A percentile compares a stretch with the other conserved stretches of the same genome.
These are phyloP conservation scores for Aureobasidium subglaciale DNA, from an alignment of 2,329 filamentous ascomycete species.

Conservation along the genomic window DNA sequence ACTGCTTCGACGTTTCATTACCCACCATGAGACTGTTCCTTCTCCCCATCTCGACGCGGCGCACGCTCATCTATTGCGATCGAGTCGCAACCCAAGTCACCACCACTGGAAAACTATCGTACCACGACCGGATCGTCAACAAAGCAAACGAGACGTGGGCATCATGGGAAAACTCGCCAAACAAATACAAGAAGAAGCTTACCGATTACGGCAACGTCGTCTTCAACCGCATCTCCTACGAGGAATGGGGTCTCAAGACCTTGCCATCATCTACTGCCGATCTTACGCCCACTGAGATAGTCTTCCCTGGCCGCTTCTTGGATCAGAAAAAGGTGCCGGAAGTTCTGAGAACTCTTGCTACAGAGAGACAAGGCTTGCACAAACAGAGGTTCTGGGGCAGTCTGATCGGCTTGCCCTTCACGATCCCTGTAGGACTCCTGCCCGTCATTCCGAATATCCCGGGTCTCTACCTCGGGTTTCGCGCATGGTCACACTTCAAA, in stretches of 20 bases:
- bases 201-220: conserved; percentile 77
- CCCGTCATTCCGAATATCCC: conserved; percentile 16
- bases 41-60: conserved; percentile 83
- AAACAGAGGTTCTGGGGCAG: conserved; percentile 72
- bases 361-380: conserved; percentile 74
- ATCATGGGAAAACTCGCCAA: conserved; percentile 68
- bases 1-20: too few species aligned
- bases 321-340: conserved; percentile 52
- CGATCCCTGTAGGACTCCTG: conserved; percentile 48
- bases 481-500: conserved; percentile 86
- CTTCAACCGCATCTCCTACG: conserved; percentile 81
- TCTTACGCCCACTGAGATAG: conserved; percentile 45
- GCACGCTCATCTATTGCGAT: conserved; percentile 88
- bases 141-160: conserved; percentile 75
- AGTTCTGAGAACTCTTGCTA: conserved; percentile 64
- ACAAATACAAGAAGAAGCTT: conserved; percentile 76
- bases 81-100: conserved; percentile 42
- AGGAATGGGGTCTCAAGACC: conserved; percentile 97
- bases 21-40: conserved; percentile 79
- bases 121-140: conserved; percentile 61
- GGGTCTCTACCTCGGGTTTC: conserved; percentile 56
- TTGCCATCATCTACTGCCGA: conserved; percentile 68
- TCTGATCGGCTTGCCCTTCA: conserved; percentile 73
- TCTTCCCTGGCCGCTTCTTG: conserved; percentile 69
- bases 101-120: conserved; percentile 42